Conservation (phyloP, 1,284 basidiomycete genomes). For the Phellopilus nigrolimitatus region DNA sequence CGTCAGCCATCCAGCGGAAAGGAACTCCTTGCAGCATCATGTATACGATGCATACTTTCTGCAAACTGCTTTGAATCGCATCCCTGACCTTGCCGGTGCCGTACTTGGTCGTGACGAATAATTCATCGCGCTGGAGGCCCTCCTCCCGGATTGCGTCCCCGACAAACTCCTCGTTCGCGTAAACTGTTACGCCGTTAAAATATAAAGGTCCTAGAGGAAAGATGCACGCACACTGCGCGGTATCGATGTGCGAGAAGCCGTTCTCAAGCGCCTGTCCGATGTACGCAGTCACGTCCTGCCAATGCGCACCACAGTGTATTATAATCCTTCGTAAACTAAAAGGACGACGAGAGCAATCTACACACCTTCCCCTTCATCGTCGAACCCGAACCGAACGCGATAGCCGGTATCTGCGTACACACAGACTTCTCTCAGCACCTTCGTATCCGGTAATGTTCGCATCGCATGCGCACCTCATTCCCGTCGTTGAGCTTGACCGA, state of each 20-base stretch:
- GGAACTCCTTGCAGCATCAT: too few relatives aligned
- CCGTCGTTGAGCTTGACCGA: too few relatives aligned
- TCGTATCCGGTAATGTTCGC: background rate
- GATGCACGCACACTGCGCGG: slow-evolving; percentile 24
- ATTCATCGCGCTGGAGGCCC: slow-evolving; percentile 40
- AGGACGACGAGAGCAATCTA: background rate
- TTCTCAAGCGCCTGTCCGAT: slow-evolving; percentile 31
- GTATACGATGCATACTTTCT: slow-evolving; percentile 32
- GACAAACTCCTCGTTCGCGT: too few relatives aligned
- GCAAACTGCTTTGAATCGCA: slow-evolving; percentile 35
- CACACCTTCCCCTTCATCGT: slow-evolving; percentile 38
- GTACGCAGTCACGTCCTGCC: slow-evolving; percentile 33
- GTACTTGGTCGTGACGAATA: slow-evolving; percentile 60
- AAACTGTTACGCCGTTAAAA: slow-evolving; percentile 24
- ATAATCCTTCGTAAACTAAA: too few relatives aligned
- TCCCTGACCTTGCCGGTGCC: slow-evolving; percentile 37
- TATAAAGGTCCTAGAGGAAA: background rate
- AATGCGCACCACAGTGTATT: background rate
- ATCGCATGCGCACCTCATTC: slow-evolving; percentile 30
- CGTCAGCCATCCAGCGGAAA: too few relatives aligned
- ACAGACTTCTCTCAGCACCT: background rate
- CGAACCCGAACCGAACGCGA: slow-evolving; percentile 52
- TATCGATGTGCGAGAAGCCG: slow-evolving; percentile 31
- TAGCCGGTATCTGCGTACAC: too few relatives aligned
- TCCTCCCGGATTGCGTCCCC: slow-evolving; percentile 48